phyloP scores from a whole-genome alignment of 176 grass and related monocot genomes.

The Hyparrhenia diplandra region DNA sequence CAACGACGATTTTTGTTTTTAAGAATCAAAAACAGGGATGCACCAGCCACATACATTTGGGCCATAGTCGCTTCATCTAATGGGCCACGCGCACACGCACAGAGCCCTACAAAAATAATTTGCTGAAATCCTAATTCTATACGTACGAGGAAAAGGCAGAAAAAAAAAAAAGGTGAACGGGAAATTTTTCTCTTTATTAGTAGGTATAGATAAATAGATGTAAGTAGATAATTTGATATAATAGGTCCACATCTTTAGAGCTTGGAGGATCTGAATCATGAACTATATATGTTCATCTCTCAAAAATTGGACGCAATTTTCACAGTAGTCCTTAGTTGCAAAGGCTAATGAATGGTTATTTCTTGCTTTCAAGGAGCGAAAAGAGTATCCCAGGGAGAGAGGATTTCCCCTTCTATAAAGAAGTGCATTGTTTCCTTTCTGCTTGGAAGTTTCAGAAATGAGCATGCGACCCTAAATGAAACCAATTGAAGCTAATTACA shows the following conservation, averaged over 20 bases:
- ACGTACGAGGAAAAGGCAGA: too few relatives aligned
- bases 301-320: constrained; percentile 44
- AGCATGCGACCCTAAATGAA: constrained; percentile 29
- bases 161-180: too few relatives aligned
- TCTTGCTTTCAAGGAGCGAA: constrained; percentile 28
- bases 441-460: constrained; percentile 24
- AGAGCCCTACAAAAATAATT: too few relatives aligned
- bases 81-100: too few relatives aligned
- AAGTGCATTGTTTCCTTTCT: constrained; percentile 20
- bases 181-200: too few relatives aligned
- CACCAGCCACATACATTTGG: too few relatives aligned
- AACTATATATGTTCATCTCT: constrained; percentile 63
- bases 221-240: constrained; percentile 73
- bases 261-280: constrained; percentile 77
- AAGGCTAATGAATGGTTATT: constrained; percentile 43
- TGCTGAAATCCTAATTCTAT: too few relatives aligned
- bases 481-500: neutral
- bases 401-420: neutral
- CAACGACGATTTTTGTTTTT: too few relatives aligned
- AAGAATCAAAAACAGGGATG: too few relatives aligned
- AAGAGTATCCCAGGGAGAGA: constrained; percentile 36
- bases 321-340: constrained; percentile 41
- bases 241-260: constrained; percentile 58
- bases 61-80: too few relatives aligned
- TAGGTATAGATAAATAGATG: too few relatives aligned